Evolutionary conservation across 2,329 filamentous ascomycete species (phyloP).

Genomic region (Domatiomyces catenatus): DNA sequence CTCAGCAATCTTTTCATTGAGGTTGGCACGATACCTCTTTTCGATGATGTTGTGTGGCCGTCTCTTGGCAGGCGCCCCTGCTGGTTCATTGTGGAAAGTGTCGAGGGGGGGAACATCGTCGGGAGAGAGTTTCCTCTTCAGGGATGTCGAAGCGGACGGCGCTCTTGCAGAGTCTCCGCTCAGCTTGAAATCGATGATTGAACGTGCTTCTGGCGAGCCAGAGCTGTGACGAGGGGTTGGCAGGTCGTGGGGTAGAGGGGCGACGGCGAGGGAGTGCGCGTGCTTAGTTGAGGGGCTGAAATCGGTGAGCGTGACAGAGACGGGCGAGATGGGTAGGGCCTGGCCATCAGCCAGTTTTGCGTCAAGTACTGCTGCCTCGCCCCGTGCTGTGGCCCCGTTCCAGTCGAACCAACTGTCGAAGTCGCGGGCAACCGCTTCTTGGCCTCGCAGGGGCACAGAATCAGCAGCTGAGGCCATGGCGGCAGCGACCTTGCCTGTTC

Average conservation of each 20-base stretch:
- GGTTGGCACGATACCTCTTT: conserved; percentile 86
- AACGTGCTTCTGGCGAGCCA: conserved; percentile 13
- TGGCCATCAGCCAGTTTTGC: neutral
- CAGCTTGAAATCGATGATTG: conserved; percentile 13
- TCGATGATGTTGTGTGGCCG: conserved; percentile 97
- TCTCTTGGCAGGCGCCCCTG: conserved; percentile 53
- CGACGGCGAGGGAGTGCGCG: conserved; percentile 14
- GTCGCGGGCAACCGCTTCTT: conserved; percentile 7
- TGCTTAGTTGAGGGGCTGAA: conserved; percentile 5
- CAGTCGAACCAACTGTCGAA: conserved; percentile 18
- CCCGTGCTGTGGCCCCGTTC: conserved; percentile 9
- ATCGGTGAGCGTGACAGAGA: conserved; percentile 15
- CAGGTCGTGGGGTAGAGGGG: conserved; percentile 10
- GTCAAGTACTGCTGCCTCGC: conserved; percentile 1
- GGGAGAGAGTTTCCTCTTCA: conserved; percentile 56
- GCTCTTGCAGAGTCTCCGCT: conserved; percentile 16
- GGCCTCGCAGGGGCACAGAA: neutral
- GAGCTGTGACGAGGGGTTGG: conserved; percentile 18
- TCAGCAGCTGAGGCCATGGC: neutral
- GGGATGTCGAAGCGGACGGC: conserved; percentile 18
- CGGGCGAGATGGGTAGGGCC: conserved; percentile 15
- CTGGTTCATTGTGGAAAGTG: conserved; percentile 43
- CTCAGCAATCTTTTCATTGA: conserved; percentile 93
- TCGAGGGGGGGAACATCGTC: conserved; percentile 27
- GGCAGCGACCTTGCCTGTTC: neutral